Percentiles rank a stretch among this genome's conserved stretches.
These are phyloP conservation scores for Lavandula angustifolia DNA, from an alignment of 257 asterid species.

Conservation along the genomic window DNA sequence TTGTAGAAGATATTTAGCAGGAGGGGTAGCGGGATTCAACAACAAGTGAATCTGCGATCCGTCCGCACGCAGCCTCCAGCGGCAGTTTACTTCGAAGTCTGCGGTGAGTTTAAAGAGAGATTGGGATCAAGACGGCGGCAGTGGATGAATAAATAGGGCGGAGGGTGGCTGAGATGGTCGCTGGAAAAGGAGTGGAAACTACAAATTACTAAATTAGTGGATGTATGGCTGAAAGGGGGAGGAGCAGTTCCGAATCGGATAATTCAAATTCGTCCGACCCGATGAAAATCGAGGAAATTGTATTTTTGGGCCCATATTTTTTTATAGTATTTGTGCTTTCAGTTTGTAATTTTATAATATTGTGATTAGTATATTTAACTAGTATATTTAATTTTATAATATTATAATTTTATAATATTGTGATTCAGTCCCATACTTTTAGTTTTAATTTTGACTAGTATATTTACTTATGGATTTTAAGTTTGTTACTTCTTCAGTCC, in stretches of 20 bases:
- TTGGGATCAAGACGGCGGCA: slow-evolving; percentile 21
- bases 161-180: slow-evolving; percentile 26
- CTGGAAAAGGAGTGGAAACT: slow-evolving; percentile 20
- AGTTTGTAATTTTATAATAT: too few relatives aligned
- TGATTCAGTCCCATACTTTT: too few relatives aligned
- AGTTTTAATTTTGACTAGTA: too few relatives aligned
- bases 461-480: too few relatives aligned
- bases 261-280: slow-evolving; percentile 25
- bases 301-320: too few relatives aligned
- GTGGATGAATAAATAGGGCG: slow-evolving; percentile 8
- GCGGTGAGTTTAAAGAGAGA: background rate
- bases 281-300: background rate
- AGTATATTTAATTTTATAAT: too few relatives aligned
- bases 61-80: background rate
- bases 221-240: slow-evolving; percentile 1
- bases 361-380: too few relatives aligned
- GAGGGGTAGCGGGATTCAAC: slow-evolving; percentile 26
- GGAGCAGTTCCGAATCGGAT: slow-evolving; percentile 16
- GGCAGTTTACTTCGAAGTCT: slow-evolving; percentile 6
- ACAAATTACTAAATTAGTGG: slow-evolving; percentile 20
- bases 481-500: too few relatives aligned
- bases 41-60: slow-evolving; percentile 28
- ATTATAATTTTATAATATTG: too few relatives aligned
- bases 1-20: too few relatives aligned
- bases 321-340: too few relatives aligned